These are phyloP conservation scores for Solanum chacoense DNA, from an alignment of 305 asterid species.

Conservation along the genomic window DNA sequence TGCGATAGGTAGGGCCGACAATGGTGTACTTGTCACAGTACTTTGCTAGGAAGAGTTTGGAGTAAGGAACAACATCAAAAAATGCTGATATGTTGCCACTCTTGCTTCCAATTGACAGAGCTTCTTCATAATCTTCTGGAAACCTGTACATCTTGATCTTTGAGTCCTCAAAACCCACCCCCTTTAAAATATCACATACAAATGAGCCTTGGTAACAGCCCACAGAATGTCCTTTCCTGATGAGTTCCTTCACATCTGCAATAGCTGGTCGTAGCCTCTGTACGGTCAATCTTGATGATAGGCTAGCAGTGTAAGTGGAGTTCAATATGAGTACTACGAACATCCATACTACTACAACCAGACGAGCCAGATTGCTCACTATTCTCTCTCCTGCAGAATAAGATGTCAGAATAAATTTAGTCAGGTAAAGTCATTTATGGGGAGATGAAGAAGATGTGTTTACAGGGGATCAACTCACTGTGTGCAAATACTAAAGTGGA, in stretches of 20 bases:
- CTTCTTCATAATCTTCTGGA: constrained; percentile 21
- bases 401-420: not conserved
- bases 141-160: constrained; percentile 18
- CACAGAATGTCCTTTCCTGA: constrained; percentile 15
- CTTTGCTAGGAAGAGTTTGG: constrained; percentile 26
- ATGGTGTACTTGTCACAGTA: constrained; percentile 25
- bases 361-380: constrained; percentile 28
- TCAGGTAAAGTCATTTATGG: not conserved
- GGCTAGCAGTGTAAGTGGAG: constrained; percentile 47
- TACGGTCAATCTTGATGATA: constrained; percentile 34
- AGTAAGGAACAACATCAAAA: constrained; percentile 19
- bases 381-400: constrained; percentile 28
- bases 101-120: constrained; percentile 16
- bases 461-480: constrained; percentile 9
- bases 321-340: constrained; percentile 35
- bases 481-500: constrained; percentile 32
- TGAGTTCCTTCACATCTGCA: constrained; percentile 22
- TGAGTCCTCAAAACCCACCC: constrained; percentile 14
- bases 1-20: constrained; percentile 18
- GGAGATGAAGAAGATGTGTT: not conserved
- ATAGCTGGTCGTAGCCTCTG: constrained; percentile 12
- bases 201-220: constrained; percentile 42
- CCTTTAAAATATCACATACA: constrained; percentile 2
- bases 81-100: constrained; percentile 27
- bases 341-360: constrained; percentile 40